These are phyloP conservation scores for Hypomontagnella submonticulosa DNA, from an alignment of 495 filamentous ascomycete species.

Conservation along the genomic window DNA sequence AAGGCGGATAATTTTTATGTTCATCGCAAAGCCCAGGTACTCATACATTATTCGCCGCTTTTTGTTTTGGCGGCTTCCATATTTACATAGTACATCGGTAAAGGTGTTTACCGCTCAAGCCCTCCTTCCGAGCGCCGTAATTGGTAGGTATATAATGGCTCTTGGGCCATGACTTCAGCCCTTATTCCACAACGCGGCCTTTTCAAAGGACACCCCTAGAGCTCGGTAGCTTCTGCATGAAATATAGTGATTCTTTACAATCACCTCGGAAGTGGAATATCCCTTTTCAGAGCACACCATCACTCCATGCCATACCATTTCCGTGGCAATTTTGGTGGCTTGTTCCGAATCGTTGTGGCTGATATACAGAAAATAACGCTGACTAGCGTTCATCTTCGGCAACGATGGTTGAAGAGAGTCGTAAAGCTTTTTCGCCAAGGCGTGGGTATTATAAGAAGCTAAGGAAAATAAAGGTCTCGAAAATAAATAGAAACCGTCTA, in stretches of 20 bases:
- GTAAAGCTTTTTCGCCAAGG: constrained; percentile 34
- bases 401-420: constrained; percentile 27
- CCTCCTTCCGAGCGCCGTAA: constrained; percentile 9
- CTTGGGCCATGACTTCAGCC: constrained; percentile 5
- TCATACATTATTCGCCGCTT: constrained; percentile 40
- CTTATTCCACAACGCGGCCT: constrained; percentile 2
- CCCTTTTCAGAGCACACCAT: constrained; percentile 8
- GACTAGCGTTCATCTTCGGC: constrained; percentile 14
- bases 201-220: constrained; percentile 17
- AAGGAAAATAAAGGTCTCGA: constrained; percentile 4
- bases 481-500: constrained; percentile 34
- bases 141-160: constrained; percentile 16
- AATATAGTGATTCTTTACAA: constrained; percentile 4
- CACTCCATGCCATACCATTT: constrained; percentile 18
- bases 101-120: constrained; percentile 25
- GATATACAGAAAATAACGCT: constrained; percentile 30
- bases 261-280: not conserved
- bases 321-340: constrained; percentile 13
- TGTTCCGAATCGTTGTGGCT: constrained; percentile 22
- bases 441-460: constrained; percentile 33
- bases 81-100: constrained; percentile 46
- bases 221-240: constrained; percentile 11
- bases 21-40: constrained; percentile 40
- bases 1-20: constrained; percentile 21
- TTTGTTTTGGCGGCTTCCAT: constrained; percentile 22